A percentile compares a stretch with the other conserved stretches of the same genome.
Conservation (phyloP, 768 basidiomycete species). For the Lactarius pseudohatsudake region DNA sequence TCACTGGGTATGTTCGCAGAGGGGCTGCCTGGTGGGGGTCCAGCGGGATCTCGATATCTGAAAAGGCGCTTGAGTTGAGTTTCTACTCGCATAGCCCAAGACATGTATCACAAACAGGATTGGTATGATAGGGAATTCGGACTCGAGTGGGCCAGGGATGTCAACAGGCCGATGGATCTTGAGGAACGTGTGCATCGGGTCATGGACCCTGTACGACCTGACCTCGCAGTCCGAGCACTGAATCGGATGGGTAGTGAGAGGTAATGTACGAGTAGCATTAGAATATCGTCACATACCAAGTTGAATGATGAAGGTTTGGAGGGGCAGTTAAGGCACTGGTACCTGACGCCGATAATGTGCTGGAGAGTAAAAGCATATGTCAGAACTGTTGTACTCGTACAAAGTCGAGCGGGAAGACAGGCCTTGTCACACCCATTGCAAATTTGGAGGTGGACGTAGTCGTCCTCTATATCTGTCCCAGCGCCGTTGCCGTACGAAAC, state of each 20-base stretch:
- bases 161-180: constrained; percentile 82
- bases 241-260: neutral
- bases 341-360: constrained; percentile 76
- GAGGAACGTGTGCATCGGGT: constrained; percentile 85
- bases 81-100: neutral
- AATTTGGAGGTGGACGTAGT: constrained; percentile 22
- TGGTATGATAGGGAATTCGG: constrained; percentile 63
- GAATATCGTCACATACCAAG: constrained; percentile 52
- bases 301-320: constrained; percentile 70
- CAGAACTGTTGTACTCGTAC: neutral
- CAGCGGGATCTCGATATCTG: constrained; percentile 67
- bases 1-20: constrained; percentile 41
- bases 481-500: constrained; percentile 8
- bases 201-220: constrained; percentile 74
- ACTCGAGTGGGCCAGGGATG: constrained; percentile 45
- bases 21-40: constrained; percentile 42
- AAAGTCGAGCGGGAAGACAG: neutral
- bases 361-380: constrained; percentile 33
- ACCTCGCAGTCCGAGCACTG: constrained; percentile 83
- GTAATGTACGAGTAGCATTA: neutral
- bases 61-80: neutral
- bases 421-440: constrained; percentile 27
- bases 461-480: constrained; percentile 2
- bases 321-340: constrained; percentile 89
- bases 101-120: constrained; percentile 48